phyloP scores from a whole-genome alignment of 1,139 yeast species.

The Diutina siamensis region DNA sequence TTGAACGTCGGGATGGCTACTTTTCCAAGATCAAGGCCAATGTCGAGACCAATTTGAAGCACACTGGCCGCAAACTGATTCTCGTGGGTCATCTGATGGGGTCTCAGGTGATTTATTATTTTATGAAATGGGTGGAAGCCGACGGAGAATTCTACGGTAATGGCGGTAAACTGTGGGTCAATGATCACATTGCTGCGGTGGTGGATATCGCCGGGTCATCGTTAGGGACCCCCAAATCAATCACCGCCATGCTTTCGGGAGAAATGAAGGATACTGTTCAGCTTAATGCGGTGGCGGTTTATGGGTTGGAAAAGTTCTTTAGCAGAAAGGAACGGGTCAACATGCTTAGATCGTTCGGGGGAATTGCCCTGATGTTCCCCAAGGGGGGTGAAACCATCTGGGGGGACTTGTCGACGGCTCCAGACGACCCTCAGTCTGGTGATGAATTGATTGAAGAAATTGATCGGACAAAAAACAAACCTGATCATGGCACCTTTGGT shows the following conservation, averaged over 20 bases:
- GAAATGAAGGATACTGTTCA: conserved; percentile 98
- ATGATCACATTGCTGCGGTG: conserved; percentile 65
- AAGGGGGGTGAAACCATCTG: conserved; percentile 87
- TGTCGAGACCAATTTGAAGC: conserved; percentile 43
- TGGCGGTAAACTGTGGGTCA: conserved; percentile 84
- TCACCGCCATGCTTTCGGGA: conserved; percentile 85
- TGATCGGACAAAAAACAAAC: not conserved
- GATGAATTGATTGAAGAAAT: conserved; percentile 11
- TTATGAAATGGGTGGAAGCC: conserved; percentile 94
- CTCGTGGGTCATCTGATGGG: conserved; percentile 96
- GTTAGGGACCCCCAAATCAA: conserved; percentile 88
- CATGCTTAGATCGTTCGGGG: conserved; percentile 80
- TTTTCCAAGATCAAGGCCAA: conserved; percentile 63
- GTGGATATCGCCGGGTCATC: conserved; percentile 82
- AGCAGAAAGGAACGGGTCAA: conserved; percentile 82
- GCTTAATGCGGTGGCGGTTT: conserved; percentile 81
- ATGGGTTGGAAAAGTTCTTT: conserved; percentile 89
- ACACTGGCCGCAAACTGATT: conserved; percentile 58
- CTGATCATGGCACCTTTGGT: conserved; percentile 43
- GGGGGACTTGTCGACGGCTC: conserved; percentile 56
- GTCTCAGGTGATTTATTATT: conserved; percentile 74
- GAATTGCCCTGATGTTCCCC: conserved; percentile 90
- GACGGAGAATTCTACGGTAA: conserved; percentile 68
- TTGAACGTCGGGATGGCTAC: conserved; percentile 79
- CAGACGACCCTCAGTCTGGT: conserved; percentile 41